A percentile compares a stretch with the other conserved stretches of the same genome.
phyloP scores from a whole-genome alignment of 2,329 filamentous ascomycete genomes.

The Trichoderma atrobrunneum region DNA sequence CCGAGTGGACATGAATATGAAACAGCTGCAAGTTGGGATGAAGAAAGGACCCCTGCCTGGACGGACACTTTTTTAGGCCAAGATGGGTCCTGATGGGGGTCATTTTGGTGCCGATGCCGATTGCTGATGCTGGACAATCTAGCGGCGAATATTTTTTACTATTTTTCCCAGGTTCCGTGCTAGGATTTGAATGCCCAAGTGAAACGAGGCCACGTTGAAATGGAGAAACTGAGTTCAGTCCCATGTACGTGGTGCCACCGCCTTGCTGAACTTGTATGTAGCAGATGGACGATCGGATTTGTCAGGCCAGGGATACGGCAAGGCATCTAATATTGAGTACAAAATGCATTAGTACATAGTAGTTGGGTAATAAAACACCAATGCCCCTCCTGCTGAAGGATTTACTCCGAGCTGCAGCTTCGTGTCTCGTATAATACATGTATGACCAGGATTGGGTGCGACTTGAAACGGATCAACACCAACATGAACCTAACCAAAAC shows the following conservation, averaged over 20 bases:
- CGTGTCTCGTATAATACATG: not conserved
- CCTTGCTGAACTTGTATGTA: not conserved
- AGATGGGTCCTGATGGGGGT: not conserved
- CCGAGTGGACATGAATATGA: not conserved
- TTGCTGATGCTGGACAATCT: not conserved
- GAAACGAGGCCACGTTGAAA: conserved; percentile 9
- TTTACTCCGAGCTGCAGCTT: not conserved
- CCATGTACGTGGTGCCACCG: not conserved
- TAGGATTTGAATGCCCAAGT: not conserved
- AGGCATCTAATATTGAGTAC: not conserved
- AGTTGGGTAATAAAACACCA: not conserved
- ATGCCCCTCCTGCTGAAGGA: not conserved
- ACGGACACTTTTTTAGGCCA: not conserved
- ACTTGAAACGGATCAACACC: not conserved
- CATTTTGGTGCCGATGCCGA: not conserved
- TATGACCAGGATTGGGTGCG: not conserved
- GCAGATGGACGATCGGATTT: not conserved
- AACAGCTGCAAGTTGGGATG: not conserved
- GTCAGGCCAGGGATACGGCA: not conserved
- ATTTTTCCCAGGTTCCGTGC: not conserved
- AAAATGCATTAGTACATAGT: too few relatives aligned
- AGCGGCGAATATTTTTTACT: not conserved
- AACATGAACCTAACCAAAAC: not conserved
- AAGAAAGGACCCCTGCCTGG: not conserved
- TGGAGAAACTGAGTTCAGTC: not conserved